Base-by-base conservation (phyloP, 2,329 filamentous ascomycete genomes). In the Penicillium sp. region DNA sequence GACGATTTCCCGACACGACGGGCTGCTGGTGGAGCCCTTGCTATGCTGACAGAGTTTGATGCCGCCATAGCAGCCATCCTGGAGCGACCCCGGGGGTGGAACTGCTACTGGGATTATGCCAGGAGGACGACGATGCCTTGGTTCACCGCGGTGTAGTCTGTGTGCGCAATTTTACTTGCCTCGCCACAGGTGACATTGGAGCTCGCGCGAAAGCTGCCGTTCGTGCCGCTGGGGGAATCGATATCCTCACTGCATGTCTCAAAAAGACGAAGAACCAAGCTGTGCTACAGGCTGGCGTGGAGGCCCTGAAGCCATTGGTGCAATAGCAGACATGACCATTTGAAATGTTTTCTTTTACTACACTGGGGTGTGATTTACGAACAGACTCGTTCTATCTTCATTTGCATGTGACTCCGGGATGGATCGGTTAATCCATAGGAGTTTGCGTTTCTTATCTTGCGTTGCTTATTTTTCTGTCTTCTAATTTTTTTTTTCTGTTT, bases 21-120 rank as follows among this genome's bases (percentile, higher is more conserved):
- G 44, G 94, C 91, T 0, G 92, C 94, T 0, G 91, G 92, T 2
- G 94, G 94, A 1, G 93, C 91, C 0, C 73, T 99, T 46, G 94
- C 93, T 0, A 89, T 89, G 73, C 75, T 99, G 23, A 91, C 91
- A 0, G 84, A 85, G 29, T 91, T 87, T 69, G 90, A 94, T 63
- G 81, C 82, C 1, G 88, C 90, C 0, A 87, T 93, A 1, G 79
- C 83, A 2, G 86, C 83, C 4, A 81, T 97, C 3, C 65, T 96
- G 35, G 82, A 84, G 55, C 80, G 88, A 34, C 84, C 90, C 5
- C 81, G 88, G 13, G 91, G 90, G 80, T 94, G 4, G 80, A 85
- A 57, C 84, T 90, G n/a, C 65, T 97, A n/a, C 73, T 99, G n/a
- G 84, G 81, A 0, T 74, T 97, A 67, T 96, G 91, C 66, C 77